Conservation (phyloP, 2,329 filamentous ascomycete species). For the Xylaria digitata region DNA sequence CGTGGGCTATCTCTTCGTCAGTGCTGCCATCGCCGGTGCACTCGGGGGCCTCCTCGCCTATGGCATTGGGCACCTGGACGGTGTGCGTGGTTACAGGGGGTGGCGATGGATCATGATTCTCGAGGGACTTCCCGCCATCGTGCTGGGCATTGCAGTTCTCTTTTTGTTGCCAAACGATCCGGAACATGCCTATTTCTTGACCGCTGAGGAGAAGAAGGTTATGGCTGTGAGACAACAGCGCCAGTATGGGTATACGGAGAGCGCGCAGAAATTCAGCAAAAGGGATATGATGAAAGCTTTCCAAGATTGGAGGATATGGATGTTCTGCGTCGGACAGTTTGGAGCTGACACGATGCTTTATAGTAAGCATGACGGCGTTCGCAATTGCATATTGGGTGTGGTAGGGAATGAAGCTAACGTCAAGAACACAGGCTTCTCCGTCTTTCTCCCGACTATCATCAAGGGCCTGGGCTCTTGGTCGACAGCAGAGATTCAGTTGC, state of each 20-base stretch:
- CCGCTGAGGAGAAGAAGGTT: slow-evolving; percentile 65
- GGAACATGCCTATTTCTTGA: slow-evolving; percentile 70
- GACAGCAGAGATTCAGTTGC: slow-evolving; percentile 74
- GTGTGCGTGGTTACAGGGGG: slow-evolving; percentile 69
- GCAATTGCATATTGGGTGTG: neutral
- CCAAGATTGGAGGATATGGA: slow-evolving; percentile 80
- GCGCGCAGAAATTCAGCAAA: slow-evolving; percentile 61
- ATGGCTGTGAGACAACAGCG: slow-evolving; percentile 53
- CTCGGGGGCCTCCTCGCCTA: slow-evolving; percentile 79
- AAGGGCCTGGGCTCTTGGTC: slow-evolving; percentile 72
- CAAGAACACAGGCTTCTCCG: slow-evolving; percentile 70
- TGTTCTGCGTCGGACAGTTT: slow-evolving; percentile 76
- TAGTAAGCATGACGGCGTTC: slow-evolving; percentile 49
- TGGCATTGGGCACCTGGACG: slow-evolving; percentile 78
- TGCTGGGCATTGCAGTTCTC: slow-evolving; percentile 66
- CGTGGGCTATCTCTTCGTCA: slow-evolving; percentile 78
- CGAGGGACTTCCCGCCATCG: slow-evolving; percentile 58
- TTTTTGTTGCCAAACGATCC: slow-evolving; percentile 71
- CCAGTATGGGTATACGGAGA: slow-evolving; percentile 62
- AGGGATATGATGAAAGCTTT: slow-evolving; percentile 74
- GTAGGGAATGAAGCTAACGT: slow-evolving; percentile 26
- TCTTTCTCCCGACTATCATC: slow-evolving; percentile 84
- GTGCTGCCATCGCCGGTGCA: slow-evolving; percentile 76
- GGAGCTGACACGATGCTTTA: slow-evolving; percentile 82
- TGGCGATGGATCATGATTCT: slow-evolving; percentile 80